Evolutionary conservation across 768 basidiomycete species (phyloP), one percentile per base, ranked within the genome.

Genomic region (Flagelloscypha sp.): DNA sequence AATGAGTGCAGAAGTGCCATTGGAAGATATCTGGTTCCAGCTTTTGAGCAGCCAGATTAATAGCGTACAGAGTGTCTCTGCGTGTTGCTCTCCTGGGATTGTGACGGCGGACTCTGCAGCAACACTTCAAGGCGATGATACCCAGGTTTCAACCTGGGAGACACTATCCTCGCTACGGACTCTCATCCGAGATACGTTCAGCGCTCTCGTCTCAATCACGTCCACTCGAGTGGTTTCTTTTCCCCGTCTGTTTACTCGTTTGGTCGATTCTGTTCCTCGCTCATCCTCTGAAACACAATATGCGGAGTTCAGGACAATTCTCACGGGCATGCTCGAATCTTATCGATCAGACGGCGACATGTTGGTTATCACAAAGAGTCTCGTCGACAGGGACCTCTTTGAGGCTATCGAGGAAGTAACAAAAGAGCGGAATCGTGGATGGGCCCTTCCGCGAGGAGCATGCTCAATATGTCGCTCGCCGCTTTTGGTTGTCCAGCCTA

Each of bases 261-360:
- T 98, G 4, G 87, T 97, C 25, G 80, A 89, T 45, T 74, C 81
- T 2, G 68, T 77, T 4, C 64, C 77, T 2, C 55, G 63, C 19
- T 55, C 66, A 10, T 62, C 76, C 1, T 63, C 69, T 16, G 70
- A 76, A 22, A 74, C 78, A 9, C 75, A 79, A 18, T 98, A 97
- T 57, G 78, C 81, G 15, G 93, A 98, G 57, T 94, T 98, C 58
- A 73, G 89, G 29, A 73, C 76, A 8, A 92, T 99, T 41, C 66
- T 99, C 20, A 81, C 79, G 1, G 84, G 88, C n/a, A 99, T 98
- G 88, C 59, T 98, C 48, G 90, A 94, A 50, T 84, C 89, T 2
- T 98, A 97, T 60, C 77, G 83, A 24, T 77, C 84, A 3, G 93
- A 99, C 44, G 87, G 85, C 18, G 93, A 97, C 45, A 76, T 93